Base-by-base conservation (phyloP, 2,329 filamentous ascomycete species). In the Emericellopsis cladophorae region DNA sequence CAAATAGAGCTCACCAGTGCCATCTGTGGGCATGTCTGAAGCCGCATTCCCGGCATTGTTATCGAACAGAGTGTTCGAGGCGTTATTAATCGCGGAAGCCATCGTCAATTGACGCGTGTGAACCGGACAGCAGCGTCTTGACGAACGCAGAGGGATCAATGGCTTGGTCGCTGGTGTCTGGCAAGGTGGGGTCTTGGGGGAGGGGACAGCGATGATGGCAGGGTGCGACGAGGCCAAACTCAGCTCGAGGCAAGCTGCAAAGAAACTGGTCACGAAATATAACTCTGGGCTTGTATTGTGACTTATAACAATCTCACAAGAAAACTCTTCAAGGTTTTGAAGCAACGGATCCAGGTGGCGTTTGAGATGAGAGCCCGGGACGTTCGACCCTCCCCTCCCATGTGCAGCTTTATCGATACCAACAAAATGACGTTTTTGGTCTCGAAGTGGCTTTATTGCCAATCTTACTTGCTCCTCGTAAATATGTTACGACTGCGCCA, bases 21-120 rank as follows among this genome's bases (percentile, higher is more conserved):
- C 82, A 55, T 88, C 83, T 39, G 72, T 76, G 39, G 80, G 72
- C 36, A 78, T 60, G 37, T 72, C 61, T 44, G 64, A 65, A 23
- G 68, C 61, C 41, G 67, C 61, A 44, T 65, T 64, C 32, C 52
- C 48, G 15, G 59, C 42, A 26, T 48, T 54, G 39, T 59, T 58
- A 14, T 53, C 48, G 37, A 56, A 60, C 49, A 72, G 54, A 31
- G 62, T 59, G 51, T 70, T 70, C 51, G 66, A 60, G 31, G 66
- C 65, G 23, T 62, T 59, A 39, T 65, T 55, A 45, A 45, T 46
- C 40, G 49, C 39, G 43, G 54, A 46, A 44, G 59, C 50, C 62
- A 64, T 66, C 18, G 48, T 23, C 5, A 33, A 23, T 38, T 36
- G 21, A 9, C 18, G n/a, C 4, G 22, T 24, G n/a, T 7, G 36